phyloP scores from a whole-genome alignment of 257 asterid genomes.

The Scutellaria minor region DNA sequence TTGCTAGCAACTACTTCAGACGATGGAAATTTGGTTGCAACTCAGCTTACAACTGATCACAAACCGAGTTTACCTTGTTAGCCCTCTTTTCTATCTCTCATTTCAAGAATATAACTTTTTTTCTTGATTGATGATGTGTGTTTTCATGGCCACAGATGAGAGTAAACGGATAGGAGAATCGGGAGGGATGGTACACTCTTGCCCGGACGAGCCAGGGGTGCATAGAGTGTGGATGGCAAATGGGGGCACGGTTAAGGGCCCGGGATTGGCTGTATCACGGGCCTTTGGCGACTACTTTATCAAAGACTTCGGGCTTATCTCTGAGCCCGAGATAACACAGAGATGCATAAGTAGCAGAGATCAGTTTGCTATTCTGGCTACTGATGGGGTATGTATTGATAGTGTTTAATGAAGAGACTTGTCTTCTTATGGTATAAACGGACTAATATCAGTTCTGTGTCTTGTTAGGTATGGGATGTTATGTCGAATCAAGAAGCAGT shows the following conservation, averaged over 20 bases:
- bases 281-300: constrained; percentile 80
- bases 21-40: constrained; percentile 56
- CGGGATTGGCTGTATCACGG: constrained; percentile 81
- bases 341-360: constrained; percentile 57
- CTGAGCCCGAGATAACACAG: constrained; percentile 74
- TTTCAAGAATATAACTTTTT: not conserved
- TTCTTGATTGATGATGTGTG: not conserved
- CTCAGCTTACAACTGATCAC: constrained; percentile 77
- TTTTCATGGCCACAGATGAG: constrained; percentile 53
- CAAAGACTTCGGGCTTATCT: constrained; percentile 78
- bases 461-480: constrained; percentile 79
- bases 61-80: constrained; percentile 80
- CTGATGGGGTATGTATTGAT: constrained; percentile 66
- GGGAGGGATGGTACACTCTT: constrained; percentile 53
- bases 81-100: constrained; percentile 32
- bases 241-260: constrained; percentile 56
- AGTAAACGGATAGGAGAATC: constrained; percentile 67
- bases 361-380: constrained; percentile 70
- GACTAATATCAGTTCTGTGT: not conserved
- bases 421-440: not conserved
- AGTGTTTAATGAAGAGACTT: not conserved
- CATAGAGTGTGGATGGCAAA: constrained; percentile 80
- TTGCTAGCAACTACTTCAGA: constrained; percentile 65
- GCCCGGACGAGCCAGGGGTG: constrained; percentile 71
- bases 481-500: constrained; percentile 76